Base-by-base conservation (phyloP, 768 basidiomycete species). In the Russula virescens region DNA sequence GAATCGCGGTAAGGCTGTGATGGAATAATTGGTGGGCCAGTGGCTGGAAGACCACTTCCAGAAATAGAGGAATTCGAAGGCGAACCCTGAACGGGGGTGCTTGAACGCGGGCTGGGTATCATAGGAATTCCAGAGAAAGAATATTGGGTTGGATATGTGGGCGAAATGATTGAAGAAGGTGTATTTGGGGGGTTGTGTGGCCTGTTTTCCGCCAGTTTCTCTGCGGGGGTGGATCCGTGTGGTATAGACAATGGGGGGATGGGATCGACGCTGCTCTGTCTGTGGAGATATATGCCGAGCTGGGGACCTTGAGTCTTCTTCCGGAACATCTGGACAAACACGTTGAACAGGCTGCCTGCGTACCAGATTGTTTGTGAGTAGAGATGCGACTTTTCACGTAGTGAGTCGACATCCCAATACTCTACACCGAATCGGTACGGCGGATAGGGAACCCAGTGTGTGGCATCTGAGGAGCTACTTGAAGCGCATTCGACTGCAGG, bases 281-380 rank as follows among this genome's bases (percentile, higher is more conserved):
- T 81, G 71, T 94, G 91, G 2, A 96, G 79, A 69, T 96, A 96
- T 34, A 96, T 84, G 1, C 94, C 94, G 1, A 96, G 78, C 69
- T 97, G 94, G 2, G 78, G 69, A 26, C 78, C 79, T 72, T 95
- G 57, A 13, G 47, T 10, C 61, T 62, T 95, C 81, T 90, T 91
- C 66, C 86, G 83, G 54, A 93, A 86, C 49, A 94, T 80, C 72
- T 96, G 93, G 47, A 94, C 86, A 69, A 95, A 96, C 2, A 93
- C 85, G 66, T 93, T 93, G 78, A 86, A 94, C 69, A 91, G 76
- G 68, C 83, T 91, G 10, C 94, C 94, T 2, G 89, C 93, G 71
- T 94, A 91, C 84, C 91, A 94, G 57, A 95, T 80, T 3, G 94
- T 97, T 58, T 86, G 84, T 9, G 89, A 91, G 72, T 95, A 86